Percentiles rank a stretch among this genome's conserved stretches.
Conservation (phyloP, 495 filamentous ascomycete genomes). For the Paragyromitra xinjiangensis region DNA sequence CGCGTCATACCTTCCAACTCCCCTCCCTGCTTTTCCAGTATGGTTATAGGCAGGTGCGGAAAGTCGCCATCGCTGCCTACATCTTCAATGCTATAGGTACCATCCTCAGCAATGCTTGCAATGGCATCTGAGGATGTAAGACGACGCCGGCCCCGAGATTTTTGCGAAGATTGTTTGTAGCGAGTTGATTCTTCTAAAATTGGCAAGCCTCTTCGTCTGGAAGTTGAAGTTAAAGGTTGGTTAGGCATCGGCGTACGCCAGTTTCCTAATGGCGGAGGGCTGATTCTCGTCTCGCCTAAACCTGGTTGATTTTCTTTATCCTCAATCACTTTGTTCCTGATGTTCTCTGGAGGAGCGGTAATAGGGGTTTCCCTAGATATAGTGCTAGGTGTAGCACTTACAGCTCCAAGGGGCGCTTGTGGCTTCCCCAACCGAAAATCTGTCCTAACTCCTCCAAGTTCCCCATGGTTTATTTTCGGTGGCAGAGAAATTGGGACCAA, state of each 20-base stretch:
- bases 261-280: slow-evolving; percentile 1
- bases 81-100: slow-evolving; percentile 35
- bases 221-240: neutral
- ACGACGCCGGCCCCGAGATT: slow-evolving; percentile 10
- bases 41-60: slow-evolving; percentile 20
- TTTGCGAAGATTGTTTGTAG: neutral
- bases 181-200: neutral
- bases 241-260: neutral
- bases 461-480: neutral
- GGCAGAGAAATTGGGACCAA: neutral
- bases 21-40: slow-evolving; percentile 38
- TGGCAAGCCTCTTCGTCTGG: neutral
- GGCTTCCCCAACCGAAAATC: slow-evolving; percentile 7
- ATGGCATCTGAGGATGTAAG: slow-evolving; percentile 25
- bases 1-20: slow-evolving; percentile 41
- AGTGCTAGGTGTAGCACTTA: neutral
- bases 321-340: neutral
- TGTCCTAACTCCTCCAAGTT: neutral
- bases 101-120: slow-evolving; percentile 47
- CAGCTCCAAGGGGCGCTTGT: neutral
- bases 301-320: neutral
- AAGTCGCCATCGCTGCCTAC: slow-evolving; percentile 12
- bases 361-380: too few species aligned
- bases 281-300: neutral
- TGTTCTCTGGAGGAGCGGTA: too few species aligned